Evolutionary conservation across 1,284 basidiomycete genomes (phyloP).

Genomic region (Crepidotus sp.): DNA sequence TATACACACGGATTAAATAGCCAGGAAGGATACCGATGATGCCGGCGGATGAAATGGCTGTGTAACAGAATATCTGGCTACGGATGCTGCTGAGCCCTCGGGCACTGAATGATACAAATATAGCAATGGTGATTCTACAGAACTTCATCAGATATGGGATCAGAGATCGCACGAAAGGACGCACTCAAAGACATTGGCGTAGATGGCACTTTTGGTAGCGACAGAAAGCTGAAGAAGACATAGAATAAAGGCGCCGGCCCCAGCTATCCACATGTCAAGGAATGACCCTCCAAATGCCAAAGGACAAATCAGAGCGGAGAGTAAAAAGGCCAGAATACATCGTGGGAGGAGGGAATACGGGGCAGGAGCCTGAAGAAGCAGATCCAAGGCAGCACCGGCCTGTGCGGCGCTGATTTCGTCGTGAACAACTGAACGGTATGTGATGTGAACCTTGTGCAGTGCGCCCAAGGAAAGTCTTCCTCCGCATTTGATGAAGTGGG

Average conservation of each 20-base stretch:
- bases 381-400: slow-evolving; percentile 43
- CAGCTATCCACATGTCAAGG: slow-evolving; percentile 75
- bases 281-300: slow-evolving; percentile 80
- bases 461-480: slow-evolving; percentile 70
- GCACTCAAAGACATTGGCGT: slow-evolving; percentile 85
- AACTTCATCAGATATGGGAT: slow-evolving; percentile 21
- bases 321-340: slow-evolving; percentile 57
- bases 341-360: slow-evolving; percentile 53
- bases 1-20: slow-evolving; percentile 64
- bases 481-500: slow-evolving; percentile 70
- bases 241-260: slow-evolving; percentile 54
- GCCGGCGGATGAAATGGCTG: slow-evolving; percentile 74
- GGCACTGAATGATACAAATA: slow-evolving; percentile 72
- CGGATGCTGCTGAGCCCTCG: slow-evolving; percentile 71
- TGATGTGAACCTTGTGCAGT: slow-evolving; percentile 66
- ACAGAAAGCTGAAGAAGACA: slow-evolving; percentile 64
- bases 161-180: slow-evolving; percentile 24
- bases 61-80: slow-evolving; percentile 74
- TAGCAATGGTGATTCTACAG: slow-evolving; percentile 70
- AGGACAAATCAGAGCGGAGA: slow-evolving; percentile 71
- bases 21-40: slow-evolving; percentile 80
- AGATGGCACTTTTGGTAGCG: slow-evolving; percentile 65
- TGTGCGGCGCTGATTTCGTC: slow-evolving; percentile 75
- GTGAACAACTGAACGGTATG: slow-evolving; percentile 76
- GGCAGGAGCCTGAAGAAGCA: slow-evolving; percentile 39